Evolutionary conservation across 306 rosid genomes (phyloP).

Genomic region (Castanea mollissima): DNA sequence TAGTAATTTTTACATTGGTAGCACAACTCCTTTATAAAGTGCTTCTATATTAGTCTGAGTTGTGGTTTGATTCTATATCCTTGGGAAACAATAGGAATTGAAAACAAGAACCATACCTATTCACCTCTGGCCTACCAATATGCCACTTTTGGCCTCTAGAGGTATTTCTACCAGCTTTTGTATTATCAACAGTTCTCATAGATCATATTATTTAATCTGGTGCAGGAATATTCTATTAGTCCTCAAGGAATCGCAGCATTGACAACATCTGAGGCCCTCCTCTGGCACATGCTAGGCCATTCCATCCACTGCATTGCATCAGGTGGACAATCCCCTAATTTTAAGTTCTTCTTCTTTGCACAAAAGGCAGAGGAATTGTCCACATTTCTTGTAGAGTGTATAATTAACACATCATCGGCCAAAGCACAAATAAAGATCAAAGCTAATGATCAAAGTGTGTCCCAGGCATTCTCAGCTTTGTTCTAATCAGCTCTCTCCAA

Average conservation of each 20-base stretch:
- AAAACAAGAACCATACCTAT: not conserved
- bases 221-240: slow-evolving; percentile 72
- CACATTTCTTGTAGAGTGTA: slow-evolving; percentile 72
- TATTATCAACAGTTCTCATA: not conserved
- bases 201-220: slow-evolving; percentile 5
- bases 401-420: slow-evolving; percentile 83
- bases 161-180: not conserved
- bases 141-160: not conserved
- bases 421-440: slow-evolving; percentile 84
- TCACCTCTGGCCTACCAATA: not conserved
- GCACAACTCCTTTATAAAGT: not conserved
- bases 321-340: slow-evolving; percentile 89
- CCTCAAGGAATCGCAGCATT: slow-evolving; percentile 70
- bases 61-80: not conserved
- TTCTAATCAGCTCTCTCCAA: slow-evolving; percentile 89
- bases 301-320: slow-evolving; percentile 91
- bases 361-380: slow-evolving; percentile 77
- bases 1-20: not conserved
- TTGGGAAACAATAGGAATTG: not conserved
- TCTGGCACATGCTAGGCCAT: slow-evolving; percentile 83
- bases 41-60: not conserved
- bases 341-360: slow-evolving; percentile 96
- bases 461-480: slow-evolving; percentile 64
- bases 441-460: slow-evolving; percentile 78
- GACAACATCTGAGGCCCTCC: slow-evolving; percentile 63